Percentiles rank a stretch among this genome's conserved stretches.
phyloP scores from a whole-genome alignment of 1,284 basidiomycete species.

The Naganishia liquefaciens region DNA sequence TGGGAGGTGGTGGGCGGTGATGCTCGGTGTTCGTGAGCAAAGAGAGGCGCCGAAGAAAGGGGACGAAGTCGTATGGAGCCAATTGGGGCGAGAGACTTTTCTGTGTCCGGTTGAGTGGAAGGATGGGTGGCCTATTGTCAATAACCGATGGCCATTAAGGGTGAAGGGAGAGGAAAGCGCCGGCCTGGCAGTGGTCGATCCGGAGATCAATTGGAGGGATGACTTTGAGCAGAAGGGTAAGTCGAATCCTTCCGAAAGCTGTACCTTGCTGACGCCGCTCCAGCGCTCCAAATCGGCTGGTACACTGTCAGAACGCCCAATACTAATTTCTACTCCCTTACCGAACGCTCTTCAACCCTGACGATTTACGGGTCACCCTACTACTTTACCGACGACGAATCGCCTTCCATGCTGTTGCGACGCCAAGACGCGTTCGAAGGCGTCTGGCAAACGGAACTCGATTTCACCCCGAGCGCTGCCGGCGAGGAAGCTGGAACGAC shows the following conservation, averaged over 20 bases:
- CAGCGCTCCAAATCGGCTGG: slow-evolving; percentile 20
- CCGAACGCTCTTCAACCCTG: slow-evolving; percentile 20
- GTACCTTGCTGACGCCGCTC: background rate
- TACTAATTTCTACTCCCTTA: slow-evolving; percentile 24
- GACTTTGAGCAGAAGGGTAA: slow-evolving; percentile 18
- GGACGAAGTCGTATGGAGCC: slow-evolving; percentile 20
- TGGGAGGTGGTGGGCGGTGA: slow-evolving; percentile 36
- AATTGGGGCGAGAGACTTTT: slow-evolving; percentile 35
- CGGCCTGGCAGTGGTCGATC: slow-evolving; percentile 5
- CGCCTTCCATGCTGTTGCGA: slow-evolving; percentile 32
- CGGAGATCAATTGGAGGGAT: slow-evolving; percentile 21
- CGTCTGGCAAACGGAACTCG: slow-evolving; percentile 33
- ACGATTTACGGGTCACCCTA: slow-evolving; percentile 31
- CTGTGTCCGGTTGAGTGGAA: slow-evolving; percentile 33
- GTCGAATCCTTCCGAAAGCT: background rate
- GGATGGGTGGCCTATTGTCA: slow-evolving; percentile 36
- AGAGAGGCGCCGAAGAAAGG: slow-evolving; percentile 4
- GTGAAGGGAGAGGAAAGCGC: slow-evolving; percentile 7
- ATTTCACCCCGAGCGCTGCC: slow-evolving; percentile 30
- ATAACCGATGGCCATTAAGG: slow-evolving; percentile 24
- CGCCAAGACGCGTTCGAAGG: slow-evolving; percentile 35
- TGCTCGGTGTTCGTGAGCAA: slow-evolving; percentile 31
- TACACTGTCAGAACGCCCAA: slow-evolving; percentile 30
- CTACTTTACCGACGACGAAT: slow-evolving; percentile 34
- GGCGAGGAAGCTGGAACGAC: slow-evolving; percentile 36